These are phyloP conservation scores for Chrysoporthe deuterocubensis DNA, from an alignment of 2,329 filamentous ascomycete species.

Conservation along the genomic window DNA sequence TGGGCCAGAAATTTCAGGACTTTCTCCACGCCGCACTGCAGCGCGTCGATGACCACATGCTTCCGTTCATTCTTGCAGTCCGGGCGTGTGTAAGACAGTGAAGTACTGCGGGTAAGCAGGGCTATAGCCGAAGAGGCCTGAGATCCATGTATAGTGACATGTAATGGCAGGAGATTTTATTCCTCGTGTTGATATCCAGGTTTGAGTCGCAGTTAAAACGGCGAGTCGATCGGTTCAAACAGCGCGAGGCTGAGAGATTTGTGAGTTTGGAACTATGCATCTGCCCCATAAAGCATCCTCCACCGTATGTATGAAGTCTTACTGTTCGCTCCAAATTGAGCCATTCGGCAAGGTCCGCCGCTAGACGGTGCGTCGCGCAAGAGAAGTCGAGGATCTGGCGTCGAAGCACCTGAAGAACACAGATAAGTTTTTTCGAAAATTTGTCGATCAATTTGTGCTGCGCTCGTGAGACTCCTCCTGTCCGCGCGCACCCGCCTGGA, in stretches of 20 bases:
- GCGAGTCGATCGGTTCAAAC: no score
- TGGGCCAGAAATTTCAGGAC: no score
- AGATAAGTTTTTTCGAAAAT: no score
- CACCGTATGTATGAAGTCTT: background rate
- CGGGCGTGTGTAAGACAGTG: no score
- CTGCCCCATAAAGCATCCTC: no score
- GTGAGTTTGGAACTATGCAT: no score
- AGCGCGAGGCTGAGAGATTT: no score
- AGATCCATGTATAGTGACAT: background rate
- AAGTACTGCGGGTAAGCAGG: no score
- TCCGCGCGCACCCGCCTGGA: constrained; percentile 23
- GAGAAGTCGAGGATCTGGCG: background rate
- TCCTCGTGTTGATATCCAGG: background rate
- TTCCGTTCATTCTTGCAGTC: background rate
- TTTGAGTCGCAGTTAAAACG: no score
- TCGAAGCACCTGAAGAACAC: no score
- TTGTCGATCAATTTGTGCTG: no score
- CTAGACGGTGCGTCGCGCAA: background rate
- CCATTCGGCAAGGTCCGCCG: background rate
- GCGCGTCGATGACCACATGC: background rate
- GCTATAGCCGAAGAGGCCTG: background rate
- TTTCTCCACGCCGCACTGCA: no score
- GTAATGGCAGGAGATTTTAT: background rate
- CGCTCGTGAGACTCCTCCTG: background rate
- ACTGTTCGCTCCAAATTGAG: background rate